Evolutionary conservation across 345 rosid genomes (phyloP), one percentile per base, ranked within the genome.

Genomic region (Passiflora organensis): DNA sequence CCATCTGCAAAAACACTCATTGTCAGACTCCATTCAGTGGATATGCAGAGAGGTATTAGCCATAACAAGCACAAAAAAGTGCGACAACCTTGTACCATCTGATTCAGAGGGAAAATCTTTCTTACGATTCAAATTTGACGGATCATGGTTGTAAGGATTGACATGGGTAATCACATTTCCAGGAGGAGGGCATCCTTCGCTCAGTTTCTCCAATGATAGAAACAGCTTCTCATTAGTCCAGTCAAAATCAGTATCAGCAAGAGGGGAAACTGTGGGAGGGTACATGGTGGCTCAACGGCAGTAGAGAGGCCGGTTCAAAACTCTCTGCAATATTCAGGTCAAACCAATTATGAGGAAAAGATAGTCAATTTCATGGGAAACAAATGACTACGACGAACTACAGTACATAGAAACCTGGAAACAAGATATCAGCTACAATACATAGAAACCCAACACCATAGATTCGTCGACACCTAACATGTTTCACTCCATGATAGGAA

Each of bases 81-180:
- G n/a, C n/a, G n/a, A n/a, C n/a, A n/a, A n/a, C n/a, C n/a, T n/a
- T n/a, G 0, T n/a, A 14, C 5, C 2, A 12, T 2, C 20, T 9
- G 10, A 15, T 21, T 52, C 11, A 11, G 24, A 25, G 51, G 12
- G 53, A 38, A 18, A 34, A 53, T 1, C 17, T 19, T 15, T 23
- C 64, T 62, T 59, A 80, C 81, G 63, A 6, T 71, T 72, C 32
- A 79, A 67, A 64, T 71, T 32, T 24, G 53, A 25, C 38, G 84
- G 81, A 14, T 6, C 8, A 41, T 13, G 10, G 24, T 2, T 6
- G 59, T 59, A 68, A 23, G 81, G 81, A 71, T 68, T 65, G 22
- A 68, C 51, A 32, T 53, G 48, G 41, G 52, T 46, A 12, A 67
- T 51, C 43, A 79, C 81, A 68, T 79, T 73, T 36, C 56, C 42